Evolutionary conservation across 2,329 filamentous ascomycete genomes (phyloP).

Genomic region (Monilinia vaccinii-corymbosi): DNA sequence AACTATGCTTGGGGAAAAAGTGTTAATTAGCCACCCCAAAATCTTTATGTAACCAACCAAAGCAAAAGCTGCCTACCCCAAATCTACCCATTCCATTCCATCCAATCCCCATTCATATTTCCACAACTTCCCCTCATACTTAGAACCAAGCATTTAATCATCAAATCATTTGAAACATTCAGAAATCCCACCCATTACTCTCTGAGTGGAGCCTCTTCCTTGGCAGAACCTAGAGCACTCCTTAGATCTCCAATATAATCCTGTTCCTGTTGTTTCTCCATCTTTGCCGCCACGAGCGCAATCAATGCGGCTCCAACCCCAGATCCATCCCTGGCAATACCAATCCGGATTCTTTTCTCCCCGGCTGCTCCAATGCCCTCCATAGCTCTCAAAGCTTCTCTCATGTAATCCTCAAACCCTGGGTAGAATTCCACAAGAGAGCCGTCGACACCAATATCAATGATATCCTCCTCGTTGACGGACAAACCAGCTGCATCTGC

Average conservation of each 20-base stretch:
- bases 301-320: slow-evolving; percentile 94
- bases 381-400: slow-evolving; percentile 69
- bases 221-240: neutral
- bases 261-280: slow-evolving; percentile 18
- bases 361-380: slow-evolving; percentile 69
- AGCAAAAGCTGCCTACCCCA: neutral
- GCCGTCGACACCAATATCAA: slow-evolving; percentile 90
- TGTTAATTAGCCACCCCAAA: neutral
- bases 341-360: slow-evolving; percentile 82
- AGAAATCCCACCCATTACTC: neutral
- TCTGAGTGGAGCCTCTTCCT: neutral
- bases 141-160: neutral
- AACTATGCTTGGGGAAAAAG: neutral
- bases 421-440: slow-evolving; percentile 94
- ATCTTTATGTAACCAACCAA: neutral
- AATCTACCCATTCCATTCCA: neutral
- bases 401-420: slow-evolving; percentile 78
- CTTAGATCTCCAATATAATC: slow-evolving; percentile 17
- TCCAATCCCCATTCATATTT: neutral
- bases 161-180: neutral
- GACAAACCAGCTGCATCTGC: slow-evolving; percentile 20
- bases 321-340: slow-evolving; percentile 93
- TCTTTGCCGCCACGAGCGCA: slow-evolving; percentile 73
- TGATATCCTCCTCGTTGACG: slow-evolving; percentile 49
- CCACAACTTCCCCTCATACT: neutral